Percentiles rank a stretch among this genome's conserved stretches.
Conservation (phyloP, 2,329 filamentous ascomycete species). For the Plectosphaerella plurivora region DNA sequence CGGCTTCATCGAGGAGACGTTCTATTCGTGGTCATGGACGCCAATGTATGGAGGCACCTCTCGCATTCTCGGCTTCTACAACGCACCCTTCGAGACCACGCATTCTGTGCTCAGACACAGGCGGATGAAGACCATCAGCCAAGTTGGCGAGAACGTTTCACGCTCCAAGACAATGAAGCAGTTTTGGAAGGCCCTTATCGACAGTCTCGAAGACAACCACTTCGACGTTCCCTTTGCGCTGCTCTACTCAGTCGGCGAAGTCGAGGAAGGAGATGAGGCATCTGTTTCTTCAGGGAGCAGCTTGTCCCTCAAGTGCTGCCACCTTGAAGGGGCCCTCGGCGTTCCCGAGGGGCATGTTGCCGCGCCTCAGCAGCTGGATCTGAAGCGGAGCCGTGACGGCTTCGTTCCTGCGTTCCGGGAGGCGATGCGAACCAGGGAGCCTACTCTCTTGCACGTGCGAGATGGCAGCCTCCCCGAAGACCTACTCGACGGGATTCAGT, state of each 20-base stretch:
- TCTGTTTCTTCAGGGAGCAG: conserved; percentile 28
- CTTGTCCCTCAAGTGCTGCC: conserved; percentile 28
- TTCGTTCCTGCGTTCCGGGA: conserved; percentile 31
- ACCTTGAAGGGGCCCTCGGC: conserved; percentile 28
- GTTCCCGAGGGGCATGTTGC: conserved; percentile 27
- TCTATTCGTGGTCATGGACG: conserved; percentile 31
- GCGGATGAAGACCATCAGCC: conserved; percentile 26
- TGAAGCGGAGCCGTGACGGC: conserved; percentile 26
- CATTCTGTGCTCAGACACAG: conserved; percentile 25
- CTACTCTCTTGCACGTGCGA: conserved; percentile 21
- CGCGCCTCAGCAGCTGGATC: conserved; percentile 26
- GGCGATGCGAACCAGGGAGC: conserved; percentile 29
- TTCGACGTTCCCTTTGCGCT: conserved; percentile 35
- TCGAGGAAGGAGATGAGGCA: conserved; percentile 26
- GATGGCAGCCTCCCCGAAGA: conserved; percentile 44
- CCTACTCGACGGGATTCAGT: conserved; percentile 48
- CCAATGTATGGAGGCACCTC: conserved; percentile 30
- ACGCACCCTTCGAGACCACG: conserved; percentile 32
- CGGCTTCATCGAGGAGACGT: conserved; percentile 33
- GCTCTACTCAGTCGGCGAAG: conserved; percentile 33
- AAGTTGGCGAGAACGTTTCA: conserved; percentile 22
- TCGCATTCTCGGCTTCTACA: conserved; percentile 32
- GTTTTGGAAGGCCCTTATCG: conserved; percentile 27
- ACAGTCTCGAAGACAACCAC: conserved; percentile 26
- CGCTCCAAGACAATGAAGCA: conserved; percentile 26